Conservation (phyloP, 345 rosid genomes). For the Populus alba region DNA sequence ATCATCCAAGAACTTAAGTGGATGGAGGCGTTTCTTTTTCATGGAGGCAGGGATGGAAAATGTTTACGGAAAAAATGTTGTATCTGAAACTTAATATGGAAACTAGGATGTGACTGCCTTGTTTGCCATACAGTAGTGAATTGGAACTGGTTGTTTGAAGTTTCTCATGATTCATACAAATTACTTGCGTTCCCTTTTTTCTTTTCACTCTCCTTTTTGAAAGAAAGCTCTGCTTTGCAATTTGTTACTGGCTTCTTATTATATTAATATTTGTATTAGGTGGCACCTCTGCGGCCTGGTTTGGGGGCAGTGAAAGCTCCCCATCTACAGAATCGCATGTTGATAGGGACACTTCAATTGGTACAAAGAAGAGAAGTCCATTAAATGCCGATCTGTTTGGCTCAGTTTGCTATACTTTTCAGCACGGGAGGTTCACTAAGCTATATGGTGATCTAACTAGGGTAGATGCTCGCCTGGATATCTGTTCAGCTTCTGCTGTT, state of each 20-base stretch:
- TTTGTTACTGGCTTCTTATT: conserved; percentile 3
- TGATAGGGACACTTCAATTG: conserved; percentile 14
- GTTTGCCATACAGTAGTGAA: neutral
- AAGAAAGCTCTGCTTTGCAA: neutral
- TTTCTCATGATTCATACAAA: neutral
- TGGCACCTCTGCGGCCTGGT: conserved; percentile 58
- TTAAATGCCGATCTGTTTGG: conserved; percentile 62
- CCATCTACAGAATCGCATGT: conserved; percentile 19
- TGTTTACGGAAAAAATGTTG: no score
- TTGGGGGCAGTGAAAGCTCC: conserved; percentile 40
- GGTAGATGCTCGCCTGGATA: conserved; percentile 71
- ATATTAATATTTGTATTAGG: conserved; percentile 35
- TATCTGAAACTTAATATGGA: neutral
- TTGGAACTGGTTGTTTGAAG: neutral
- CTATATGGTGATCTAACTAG: conserved; percentile 67
- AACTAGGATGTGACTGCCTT: neutral
- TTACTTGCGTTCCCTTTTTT: neutral
- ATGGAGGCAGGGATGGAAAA: neutral
- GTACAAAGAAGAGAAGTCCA: conserved; percentile 47
- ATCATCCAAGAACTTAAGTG: no score
- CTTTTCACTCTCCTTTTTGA: neutral
- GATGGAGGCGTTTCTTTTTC: neutral
- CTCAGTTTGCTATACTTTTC: conserved; percentile 69
- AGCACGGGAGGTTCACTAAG: conserved; percentile 66
- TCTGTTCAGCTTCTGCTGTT: conserved; percentile 60